Evolutionary conservation across 768 basidiomycete genomes (phyloP).

Genomic region (Boletus coccyginus): DNA sequence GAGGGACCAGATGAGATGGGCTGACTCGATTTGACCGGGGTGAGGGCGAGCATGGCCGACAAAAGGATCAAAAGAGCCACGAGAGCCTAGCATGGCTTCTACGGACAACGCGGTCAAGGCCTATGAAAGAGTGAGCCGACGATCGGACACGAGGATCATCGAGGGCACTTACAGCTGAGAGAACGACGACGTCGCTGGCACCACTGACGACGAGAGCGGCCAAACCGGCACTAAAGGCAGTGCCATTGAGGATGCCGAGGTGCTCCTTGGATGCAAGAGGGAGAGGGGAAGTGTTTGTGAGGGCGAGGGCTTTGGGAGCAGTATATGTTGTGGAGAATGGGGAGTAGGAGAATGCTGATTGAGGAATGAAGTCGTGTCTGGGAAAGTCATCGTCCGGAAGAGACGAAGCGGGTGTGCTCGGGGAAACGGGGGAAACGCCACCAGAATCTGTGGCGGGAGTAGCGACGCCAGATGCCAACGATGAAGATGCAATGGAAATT

Average conservation of each 20-base stretch:
- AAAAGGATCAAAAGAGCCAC: constrained; percentile 73
- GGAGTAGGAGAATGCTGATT: neutral
- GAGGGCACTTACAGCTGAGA: constrained; percentile 38
- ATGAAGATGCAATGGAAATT: neutral
- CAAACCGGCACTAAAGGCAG: constrained; percentile 81
- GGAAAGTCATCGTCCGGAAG: constrained; percentile 22
- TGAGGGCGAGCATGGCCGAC: constrained; percentile 77
- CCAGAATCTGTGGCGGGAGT: constrained; percentile 28
- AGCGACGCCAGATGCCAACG: constrained; percentile 13
- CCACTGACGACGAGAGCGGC: constrained; percentile 72
- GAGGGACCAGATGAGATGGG: constrained; percentile 63
- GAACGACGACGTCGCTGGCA: constrained; percentile 61
- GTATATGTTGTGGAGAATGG: constrained; percentile 10
- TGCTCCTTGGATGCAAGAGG: constrained; percentile 74
- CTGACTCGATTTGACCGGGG: constrained; percentile 80
- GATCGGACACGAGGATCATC: neutral
- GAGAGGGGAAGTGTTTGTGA: constrained; percentile 62
- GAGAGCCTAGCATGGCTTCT: constrained; percentile 75
- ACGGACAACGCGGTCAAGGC: constrained; percentile 80
- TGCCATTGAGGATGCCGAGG: constrained; percentile 80
- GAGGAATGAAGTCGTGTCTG: neutral
- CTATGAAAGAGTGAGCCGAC: constrained; percentile 31
- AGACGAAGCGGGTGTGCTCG: constrained; percentile 36
- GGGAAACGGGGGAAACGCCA: constrained; percentile 44
- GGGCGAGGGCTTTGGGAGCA: constrained; percentile 50